Evolutionary conservation across 2,329 filamentous ascomycete species (phyloP).

Genomic region (Ascomycota sp.): DNA sequence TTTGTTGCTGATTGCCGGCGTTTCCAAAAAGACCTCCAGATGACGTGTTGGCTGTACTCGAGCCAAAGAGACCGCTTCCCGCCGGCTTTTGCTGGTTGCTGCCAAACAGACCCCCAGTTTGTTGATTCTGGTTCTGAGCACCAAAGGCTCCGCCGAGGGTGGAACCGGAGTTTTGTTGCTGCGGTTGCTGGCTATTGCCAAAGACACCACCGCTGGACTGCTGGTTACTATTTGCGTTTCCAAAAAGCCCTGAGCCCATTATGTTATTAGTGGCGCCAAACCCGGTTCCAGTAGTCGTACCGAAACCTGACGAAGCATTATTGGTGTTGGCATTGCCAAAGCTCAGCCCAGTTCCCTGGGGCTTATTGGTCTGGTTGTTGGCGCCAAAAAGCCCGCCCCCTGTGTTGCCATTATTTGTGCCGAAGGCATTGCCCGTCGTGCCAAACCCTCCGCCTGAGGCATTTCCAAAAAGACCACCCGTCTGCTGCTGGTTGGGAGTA

Average conservation of each 20-base stretch:
- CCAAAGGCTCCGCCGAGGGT: conserved; percentile 16
- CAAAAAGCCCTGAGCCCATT: conserved; percentile 18
- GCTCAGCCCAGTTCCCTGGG: conserved; percentile 15
- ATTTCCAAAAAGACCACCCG: conserved; percentile 8
- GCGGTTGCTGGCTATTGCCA: conserved; percentile 15
- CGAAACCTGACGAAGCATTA: conserved; percentile 7
- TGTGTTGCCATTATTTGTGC: conserved; percentile 8
- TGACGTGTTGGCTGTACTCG: conserved; percentile 6
- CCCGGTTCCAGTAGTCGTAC: conserved; percentile 6
- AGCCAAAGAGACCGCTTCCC: conserved; percentile 16
- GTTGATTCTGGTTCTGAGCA: conserved; percentile 10
- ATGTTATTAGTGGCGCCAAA: conserved; percentile 14
- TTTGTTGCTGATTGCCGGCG: conserved; percentile 19
- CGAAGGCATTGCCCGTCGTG: conserved; percentile 11
- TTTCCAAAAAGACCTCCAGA: conserved; percentile 23
- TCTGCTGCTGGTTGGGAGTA: conserved; percentile 3
- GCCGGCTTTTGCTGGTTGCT: conserved; percentile 18
- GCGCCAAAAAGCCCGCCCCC: conserved; percentile 20
- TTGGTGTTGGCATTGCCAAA: conserved; percentile 19
- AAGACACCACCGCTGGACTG: conserved; percentile 22
- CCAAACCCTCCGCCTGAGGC: conserved; percentile 17
- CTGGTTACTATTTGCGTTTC: conserved; percentile 10
- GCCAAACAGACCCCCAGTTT: conserved; percentile 22
- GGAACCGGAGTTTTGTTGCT: conserved; percentile 6
- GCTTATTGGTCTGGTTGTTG: conserved; percentile 15